Evolutionary conservation across 1,284 basidiomycete genomes (phyloP), one percentile per base, ranked within the genome.

Genomic region (Neotropicomus parvogracilis): DNA sequence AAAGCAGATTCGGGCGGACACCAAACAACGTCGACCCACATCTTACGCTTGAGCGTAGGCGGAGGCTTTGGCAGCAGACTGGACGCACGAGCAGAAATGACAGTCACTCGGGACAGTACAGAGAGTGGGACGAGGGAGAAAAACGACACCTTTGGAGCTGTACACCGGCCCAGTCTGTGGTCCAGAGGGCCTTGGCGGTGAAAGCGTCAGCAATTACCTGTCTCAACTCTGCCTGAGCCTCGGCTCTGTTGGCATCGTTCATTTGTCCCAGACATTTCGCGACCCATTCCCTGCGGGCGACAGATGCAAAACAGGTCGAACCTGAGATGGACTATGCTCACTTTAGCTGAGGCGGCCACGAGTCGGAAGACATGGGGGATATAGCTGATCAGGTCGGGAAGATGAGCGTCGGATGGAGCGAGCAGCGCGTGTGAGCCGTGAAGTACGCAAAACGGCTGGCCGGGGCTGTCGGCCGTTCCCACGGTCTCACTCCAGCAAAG

Each of bases 161-260:
- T 34, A 90, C 78, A 35, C 78, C 82, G 24, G 76, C 70, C 92
- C 92, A 95, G 67, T 95, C 91, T 46, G 85, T 93, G 27, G 87
- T 88, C 85, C 90, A 91, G 31, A 95, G 76, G 7, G 87, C 80
- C 65, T 89, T 82, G 60, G 80, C 77, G 55, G 76, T 75, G 70
- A 86, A 89, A 73, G 88, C 79, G 60, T 88, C 82, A 78, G 84
- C 77, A 70, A 91, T 91, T 81, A 89, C 85, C 82, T 89, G 77
- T 80, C 85, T 86, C 63, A 91, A 69, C 74, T 91, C 88, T 59
- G 83, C 77, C 61, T 87, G 84, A 13, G 86, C 88, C 60, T 90
- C 88, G 45, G 71, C 70, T 63, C 79, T 78, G 66, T 89, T 91
- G 48, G 74, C 66, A 55, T 89, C 84, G 26, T 84, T 85, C 81